phyloP scores from a whole-genome alignment of 352 stramenopile species.

The Aphanomyces euteiches region DNA sequence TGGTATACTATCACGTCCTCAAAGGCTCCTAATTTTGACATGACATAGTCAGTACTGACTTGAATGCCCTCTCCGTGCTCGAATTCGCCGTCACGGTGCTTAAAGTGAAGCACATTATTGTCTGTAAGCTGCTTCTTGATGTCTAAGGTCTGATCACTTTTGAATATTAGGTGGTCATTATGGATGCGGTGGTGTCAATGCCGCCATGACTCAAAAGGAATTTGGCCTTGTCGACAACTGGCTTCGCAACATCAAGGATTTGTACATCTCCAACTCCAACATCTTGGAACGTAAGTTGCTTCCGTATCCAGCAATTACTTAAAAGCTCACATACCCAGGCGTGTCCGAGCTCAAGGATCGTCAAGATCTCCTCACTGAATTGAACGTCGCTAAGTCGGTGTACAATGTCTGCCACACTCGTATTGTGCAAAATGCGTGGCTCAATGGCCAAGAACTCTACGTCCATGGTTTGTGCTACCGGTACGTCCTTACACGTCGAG shows the following conservation, averaged over 20 bases:
- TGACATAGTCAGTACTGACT: constrained; percentile 65
- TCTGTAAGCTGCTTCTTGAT: constrained; percentile 36
- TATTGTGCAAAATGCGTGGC: constrained; percentile 60
- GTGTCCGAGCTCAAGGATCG: constrained; percentile 38
- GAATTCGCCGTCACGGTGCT: constrained; percentile 80
- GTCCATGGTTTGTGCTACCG: constrained; percentile 58
- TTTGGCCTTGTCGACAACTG: constrained; percentile 61
- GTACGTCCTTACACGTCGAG: not conserved
- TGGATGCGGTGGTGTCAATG: constrained; percentile 75
- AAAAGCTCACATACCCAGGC: constrained; percentile 31
- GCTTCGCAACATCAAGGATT: constrained; percentile 69
- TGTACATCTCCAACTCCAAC: constrained; percentile 1
- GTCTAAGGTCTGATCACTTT: not conserved
- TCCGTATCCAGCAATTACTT: not conserved
- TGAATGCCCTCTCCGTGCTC: constrained; percentile 63
- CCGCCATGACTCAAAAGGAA: constrained; percentile 43
- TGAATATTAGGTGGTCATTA: constrained; percentile 59
- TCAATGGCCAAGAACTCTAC: constrained; percentile 49
- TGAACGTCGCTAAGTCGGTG: constrained; percentile 79
- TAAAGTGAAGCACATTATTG: constrained; percentile 79
- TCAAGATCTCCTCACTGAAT: constrained; percentile 55
- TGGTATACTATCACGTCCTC: constrained; percentile 33
- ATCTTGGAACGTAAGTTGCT: constrained; percentile 30
- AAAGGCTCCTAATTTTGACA: not conserved
- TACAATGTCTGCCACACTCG: constrained; percentile 85